These are phyloP conservation scores for Pyrus hybrid DNA, from an alignment of 331 rosid genomes.

Conservation along the genomic window DNA sequence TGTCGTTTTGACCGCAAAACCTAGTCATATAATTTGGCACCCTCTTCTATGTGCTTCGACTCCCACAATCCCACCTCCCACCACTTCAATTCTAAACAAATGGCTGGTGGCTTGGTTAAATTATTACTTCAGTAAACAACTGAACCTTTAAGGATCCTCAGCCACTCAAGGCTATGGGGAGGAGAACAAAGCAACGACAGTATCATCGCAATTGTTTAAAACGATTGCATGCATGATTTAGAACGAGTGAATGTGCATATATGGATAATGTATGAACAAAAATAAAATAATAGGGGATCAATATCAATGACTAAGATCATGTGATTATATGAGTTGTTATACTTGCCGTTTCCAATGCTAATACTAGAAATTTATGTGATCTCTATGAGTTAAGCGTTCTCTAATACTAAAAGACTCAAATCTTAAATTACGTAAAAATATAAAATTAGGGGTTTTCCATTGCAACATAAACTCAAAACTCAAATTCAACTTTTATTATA, in stretches of 20 bases:
- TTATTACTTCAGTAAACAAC: not conserved
- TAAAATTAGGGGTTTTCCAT: not conserved
- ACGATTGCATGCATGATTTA: too few relatives aligned
- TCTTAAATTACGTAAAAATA: not conserved
- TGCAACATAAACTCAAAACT: not conserved
- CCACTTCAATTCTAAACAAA: not conserved
- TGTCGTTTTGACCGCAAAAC: constrained; percentile 23
- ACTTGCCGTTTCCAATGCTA: not conserved
- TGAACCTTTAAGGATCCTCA: not conserved
- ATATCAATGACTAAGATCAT: not conserved
- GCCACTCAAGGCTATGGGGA: not conserved
- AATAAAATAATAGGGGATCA: not conserved
- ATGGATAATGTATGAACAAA: too few relatives aligned
- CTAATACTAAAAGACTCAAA: not conserved
- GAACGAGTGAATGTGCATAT: too few relatives aligned
- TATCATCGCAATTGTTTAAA: too few relatives aligned
- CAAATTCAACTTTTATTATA: too few relatives aligned
- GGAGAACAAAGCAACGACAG: too few relatives aligned
- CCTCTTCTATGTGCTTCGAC: constrained; percentile 21
- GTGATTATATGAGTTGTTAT: not conserved
- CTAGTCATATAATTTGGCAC: constrained; percentile 26
- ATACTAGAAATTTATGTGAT: not conserved
- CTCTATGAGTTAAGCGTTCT: not conserved
- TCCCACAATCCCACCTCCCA: not conserved
- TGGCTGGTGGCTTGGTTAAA: not conserved